Evolutionary conservation across 768 basidiomycete species (phyloP), one percentile per base, ranked within the genome.

Genomic region (Gyrodon lividus): DNA sequence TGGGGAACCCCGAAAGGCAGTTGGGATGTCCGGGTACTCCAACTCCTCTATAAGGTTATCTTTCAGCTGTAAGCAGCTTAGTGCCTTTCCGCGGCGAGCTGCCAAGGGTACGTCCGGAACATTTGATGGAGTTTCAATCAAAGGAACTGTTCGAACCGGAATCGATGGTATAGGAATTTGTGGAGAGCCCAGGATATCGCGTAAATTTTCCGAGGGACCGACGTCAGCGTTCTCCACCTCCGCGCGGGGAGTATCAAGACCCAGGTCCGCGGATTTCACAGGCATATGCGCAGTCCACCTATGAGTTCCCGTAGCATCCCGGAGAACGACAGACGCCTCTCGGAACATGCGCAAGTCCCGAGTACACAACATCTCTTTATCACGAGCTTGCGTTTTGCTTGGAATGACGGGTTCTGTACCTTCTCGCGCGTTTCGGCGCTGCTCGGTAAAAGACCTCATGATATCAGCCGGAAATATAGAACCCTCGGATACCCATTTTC

Each of bases 11-110:
- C 69, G 64, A 61, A 77, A 77, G 6, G 75, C 71, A 14, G 70
- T 73, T 6, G 75, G 76, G 13, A 77, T 72, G 46, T 69, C 70
- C 19, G 76, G 75, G 49, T 77, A 77, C 6, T 65, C 54, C 54
- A 58, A 14, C 14, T 53, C 52, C 42, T 61, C 51, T 39, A 59
- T 56, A 33, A 50, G 58, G 35, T 30, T 38, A 16, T 40, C 53
- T 41, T 49, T 69, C 50, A 56, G 50, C 48, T 48, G 68, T 34
- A 75, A 54, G 17, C 57, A 43, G 19, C 65, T 70, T 4, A 68
- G 52, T 31, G 66, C 62, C 60, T 67, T 65, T 38, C 75, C 75
- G 30, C 75, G 69, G 14, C 73, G 76, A 35, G 69, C 52, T 20
- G 76, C 74, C 10, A 77, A 50, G 6, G 75, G 65, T 14, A 23